These are phyloP conservation scores for Spinacia oleracea DNA, from an alignment of 179 eudicot genomes.

Conservation along the genomic window DNA sequence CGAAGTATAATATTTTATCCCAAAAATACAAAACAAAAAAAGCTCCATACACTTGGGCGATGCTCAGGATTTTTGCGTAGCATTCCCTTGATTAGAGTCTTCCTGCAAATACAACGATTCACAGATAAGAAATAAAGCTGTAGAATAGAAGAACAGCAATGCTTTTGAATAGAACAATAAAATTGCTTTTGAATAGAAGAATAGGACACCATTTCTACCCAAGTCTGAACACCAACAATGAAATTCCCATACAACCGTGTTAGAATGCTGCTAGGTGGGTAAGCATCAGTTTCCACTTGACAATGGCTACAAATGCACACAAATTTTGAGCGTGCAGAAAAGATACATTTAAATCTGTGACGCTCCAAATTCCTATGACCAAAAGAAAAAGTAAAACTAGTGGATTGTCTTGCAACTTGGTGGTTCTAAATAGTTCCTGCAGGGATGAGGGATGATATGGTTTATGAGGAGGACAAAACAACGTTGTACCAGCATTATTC, in stretches of 20 bases:
- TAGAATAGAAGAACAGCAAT: background rate
- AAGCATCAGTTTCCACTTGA: background rate
- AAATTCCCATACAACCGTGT: background rate
- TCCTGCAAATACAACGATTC: slow-evolving; percentile 40
- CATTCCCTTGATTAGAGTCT: slow-evolving; percentile 86
- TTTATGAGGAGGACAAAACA: background rate
- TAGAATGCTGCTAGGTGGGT: background rate
- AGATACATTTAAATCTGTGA: background rate
- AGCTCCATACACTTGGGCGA: slow-evolving; percentile 72
- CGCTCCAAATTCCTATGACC: background rate
- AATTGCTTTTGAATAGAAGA: too few relatives aligned
- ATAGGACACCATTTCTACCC: background rate
- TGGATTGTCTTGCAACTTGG: background rate
- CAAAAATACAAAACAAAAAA: background rate
- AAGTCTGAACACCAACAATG: background rate
- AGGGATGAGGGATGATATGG: background rate
- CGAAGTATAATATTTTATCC: background rate
- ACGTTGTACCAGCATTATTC: background rate
- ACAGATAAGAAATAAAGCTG: slow-evolving; percentile 6
- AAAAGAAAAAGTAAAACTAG: background rate
- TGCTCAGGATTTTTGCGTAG: slow-evolving; percentile 97
- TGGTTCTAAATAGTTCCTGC: background rate
- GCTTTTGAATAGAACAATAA: too few relatives aligned
- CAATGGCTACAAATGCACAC: background rate
- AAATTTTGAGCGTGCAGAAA: background rate